Base-by-base conservation (phyloP, 1,284 basidiomycete species). In the Pseudomicrostroma phylloplanum region DNA sequence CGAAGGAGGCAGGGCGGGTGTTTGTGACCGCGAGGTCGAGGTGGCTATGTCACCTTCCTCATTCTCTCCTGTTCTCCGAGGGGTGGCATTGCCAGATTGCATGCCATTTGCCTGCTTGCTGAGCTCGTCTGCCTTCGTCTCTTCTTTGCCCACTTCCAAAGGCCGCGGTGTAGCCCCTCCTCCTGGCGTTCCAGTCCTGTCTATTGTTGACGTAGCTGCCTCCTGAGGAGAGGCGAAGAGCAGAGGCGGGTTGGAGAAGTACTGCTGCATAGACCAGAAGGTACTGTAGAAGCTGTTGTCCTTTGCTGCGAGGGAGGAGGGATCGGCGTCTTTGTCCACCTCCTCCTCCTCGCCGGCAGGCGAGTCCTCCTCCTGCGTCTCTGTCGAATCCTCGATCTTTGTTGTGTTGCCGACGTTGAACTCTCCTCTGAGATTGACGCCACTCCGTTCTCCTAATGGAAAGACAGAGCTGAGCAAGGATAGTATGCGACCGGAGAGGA, bases 361-460 rank as follows among this genome's bases (percentile, higher is more conserved):
- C 6, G 56, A 40, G 46, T 55, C 40, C 17, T 49, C 17, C 26
- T n/a, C 4, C n/a, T 39, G 3, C 15, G 12, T 58, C 48, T 30
- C 41, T 41, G 55, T 30, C 17, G 46, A 17, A 12, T 46, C 48
- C 53, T 80, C 74, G 36, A 66, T 68, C 6, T 61, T 59, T 1
- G 74, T 79, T 12, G 70, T 69, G 82, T 61, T 91, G 84, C 12
- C 90, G 85, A 80, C 88, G 88, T 81, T 80, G 66, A 81, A 82
- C 36, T 91, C 89, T 61, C 92, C 92, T 48, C 89, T 82, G 66
- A 93, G 79, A 78, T 94, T 94, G 54, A 94, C 91, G 42, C 91
- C 91, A 77, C 90, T 92, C 55, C 90, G 83, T 78, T 94, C 91
- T 1, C 89, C 88, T 9, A 94, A 80, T 3, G 90, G 89, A 73